These are phyloP conservation scores for Salix caprea DNA, from an alignment of 345 rosid species.

Conservation along the genomic window DNA sequence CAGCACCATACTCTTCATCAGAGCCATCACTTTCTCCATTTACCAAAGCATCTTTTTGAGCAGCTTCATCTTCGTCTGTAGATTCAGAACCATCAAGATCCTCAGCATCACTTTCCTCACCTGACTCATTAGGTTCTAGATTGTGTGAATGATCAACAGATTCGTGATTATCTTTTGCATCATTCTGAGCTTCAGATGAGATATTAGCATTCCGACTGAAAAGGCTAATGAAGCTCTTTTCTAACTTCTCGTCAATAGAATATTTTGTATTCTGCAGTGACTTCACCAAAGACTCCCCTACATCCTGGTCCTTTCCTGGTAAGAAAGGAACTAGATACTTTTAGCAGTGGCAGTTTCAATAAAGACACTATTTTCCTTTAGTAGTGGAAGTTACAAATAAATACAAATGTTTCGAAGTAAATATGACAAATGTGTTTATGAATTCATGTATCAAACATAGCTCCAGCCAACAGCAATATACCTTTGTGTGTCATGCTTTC, in stretches of 20 bases:
- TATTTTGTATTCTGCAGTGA: slow-evolving; percentile 78
- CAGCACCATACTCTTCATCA: slow-evolving; percentile 29
- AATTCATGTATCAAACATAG: no score
- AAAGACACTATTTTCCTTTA: no score
- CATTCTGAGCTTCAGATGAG: slow-evolving; percentile 35
- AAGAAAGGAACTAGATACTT: neutral
- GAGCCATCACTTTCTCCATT: slow-evolving; percentile 19
- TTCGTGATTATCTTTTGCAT: slow-evolving; percentile 30
- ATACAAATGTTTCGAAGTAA: neutral
- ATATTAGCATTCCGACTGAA: slow-evolving; percentile 46
- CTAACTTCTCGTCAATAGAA: slow-evolving; percentile 80
- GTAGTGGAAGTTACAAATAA: neutral
- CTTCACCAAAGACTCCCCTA: slow-evolving; percentile 74
- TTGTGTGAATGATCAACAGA: slow-evolving; percentile 24
- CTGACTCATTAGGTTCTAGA: slow-evolving; percentile 28
- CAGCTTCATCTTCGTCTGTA: slow-evolving; percentile 35
- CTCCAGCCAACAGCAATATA: neutral
- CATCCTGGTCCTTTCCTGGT: slow-evolving; percentile 57
- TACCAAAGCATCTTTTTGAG: slow-evolving; percentile 10
- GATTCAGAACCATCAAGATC: slow-evolving; percentile 42
- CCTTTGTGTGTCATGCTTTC: slow-evolving; percentile 56
- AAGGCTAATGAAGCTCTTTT: slow-evolving; percentile 61
- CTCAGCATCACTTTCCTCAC: slow-evolving; percentile 32
- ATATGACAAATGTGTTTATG: neutral
- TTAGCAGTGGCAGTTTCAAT: neutral